Percentiles rank a stretch among this genome's conserved stretches.
Conservation (phyloP, 2,329 filamentous ascomycete species). For the Alternaria conjuncta region DNA sequence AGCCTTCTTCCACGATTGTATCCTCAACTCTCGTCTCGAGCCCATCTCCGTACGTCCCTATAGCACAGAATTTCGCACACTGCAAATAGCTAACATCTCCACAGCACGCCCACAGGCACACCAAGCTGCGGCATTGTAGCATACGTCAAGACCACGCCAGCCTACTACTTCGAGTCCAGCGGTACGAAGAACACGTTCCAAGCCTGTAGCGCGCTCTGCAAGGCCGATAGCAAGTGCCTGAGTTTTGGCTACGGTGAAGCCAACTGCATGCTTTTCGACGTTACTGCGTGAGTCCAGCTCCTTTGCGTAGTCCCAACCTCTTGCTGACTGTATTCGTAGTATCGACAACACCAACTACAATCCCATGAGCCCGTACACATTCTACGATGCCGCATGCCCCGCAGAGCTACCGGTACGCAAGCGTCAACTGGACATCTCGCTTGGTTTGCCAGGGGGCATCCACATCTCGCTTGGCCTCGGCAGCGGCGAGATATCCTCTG, state of each 20-base stretch:
- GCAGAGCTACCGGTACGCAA: conserved; percentile 38
- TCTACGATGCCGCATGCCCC: conserved; percentile 39
- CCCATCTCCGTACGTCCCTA: conserved; percentile 31
- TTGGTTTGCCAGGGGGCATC: conserved; percentile 16
- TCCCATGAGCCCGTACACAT: conserved; percentile 43
- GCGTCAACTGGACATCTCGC: conserved; percentile 27
- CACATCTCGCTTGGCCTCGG: conserved; percentile 36
- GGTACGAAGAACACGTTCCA: conserved; percentile 43
- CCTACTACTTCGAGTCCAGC: conserved; percentile 44
- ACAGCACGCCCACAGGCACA: conserved; percentile 22
- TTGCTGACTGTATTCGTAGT: conserved; percentile 11
- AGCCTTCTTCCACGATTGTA: conserved; percentile 18
- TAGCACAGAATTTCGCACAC: neutral
- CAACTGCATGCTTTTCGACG: conserved; percentile 44
- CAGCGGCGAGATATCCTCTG: conserved; percentile 27
- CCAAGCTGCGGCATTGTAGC: conserved; percentile 38
- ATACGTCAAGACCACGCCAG: conserved; percentile 39
- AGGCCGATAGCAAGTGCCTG: conserved; percentile 40
- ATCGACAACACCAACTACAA: conserved; percentile 42
- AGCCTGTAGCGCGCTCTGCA: conserved; percentile 39
- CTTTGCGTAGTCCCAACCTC: neutral
- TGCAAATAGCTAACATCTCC: neutral
- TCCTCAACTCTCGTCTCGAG: conserved; percentile 20
- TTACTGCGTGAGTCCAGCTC: conserved; percentile 31
- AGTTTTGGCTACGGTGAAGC: conserved; percentile 43